A percentile compares a stretch with the other conserved stretches of the same genome.
Evolutionary conservation across 2,329 filamentous ascomycete genomes (phyloP).

Genomic region (Microsporum canis): DNA sequence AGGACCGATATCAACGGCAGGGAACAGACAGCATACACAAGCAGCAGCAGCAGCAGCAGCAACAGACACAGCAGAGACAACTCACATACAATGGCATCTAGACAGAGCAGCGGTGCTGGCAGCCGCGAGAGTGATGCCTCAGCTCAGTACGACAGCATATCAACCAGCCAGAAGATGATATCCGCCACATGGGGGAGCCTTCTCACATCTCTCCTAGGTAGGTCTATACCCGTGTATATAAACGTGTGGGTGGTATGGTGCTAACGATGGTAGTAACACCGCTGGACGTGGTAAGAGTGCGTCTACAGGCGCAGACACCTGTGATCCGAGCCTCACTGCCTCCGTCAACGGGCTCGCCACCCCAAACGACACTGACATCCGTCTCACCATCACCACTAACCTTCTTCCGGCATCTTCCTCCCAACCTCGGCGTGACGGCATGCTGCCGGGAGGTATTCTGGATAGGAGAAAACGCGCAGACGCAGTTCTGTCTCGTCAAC

Average conservation of each 20-base stretch:
- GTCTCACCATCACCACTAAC: constrained; percentile 36
- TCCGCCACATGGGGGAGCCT: constrained; percentile 86
- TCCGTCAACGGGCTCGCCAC: constrained; percentile 13
- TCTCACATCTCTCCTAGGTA: constrained; percentile 79
- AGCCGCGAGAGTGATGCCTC: background rate
- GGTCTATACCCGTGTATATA: constrained; percentile 18
- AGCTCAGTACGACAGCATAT: constrained; percentile 45
- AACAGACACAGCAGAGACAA: background rate
- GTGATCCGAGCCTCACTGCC: constrained; percentile 35
- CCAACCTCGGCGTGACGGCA: constrained; percentile 79
- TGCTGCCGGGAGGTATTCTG: constrained; percentile 98
- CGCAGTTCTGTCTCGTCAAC: constrained; percentile 67
- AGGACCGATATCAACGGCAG: background rate
- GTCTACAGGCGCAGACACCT: constrained; percentile 70
- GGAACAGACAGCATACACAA: too few relatives aligned
- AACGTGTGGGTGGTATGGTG: constrained; percentile 7
- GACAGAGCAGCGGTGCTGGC: background rate
- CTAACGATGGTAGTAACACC: constrained; percentile 61
- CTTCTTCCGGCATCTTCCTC: constrained; percentile 56
- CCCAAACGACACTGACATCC: background rate
- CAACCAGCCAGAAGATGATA: constrained; percentile 81
- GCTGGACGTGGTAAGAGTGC: constrained; percentile 90
- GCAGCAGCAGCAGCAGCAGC: background rate
- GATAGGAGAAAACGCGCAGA: constrained; percentile 70
- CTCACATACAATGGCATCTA: background rate